A percentile compares a stretch with the other conserved stretches of the same genome.
Evolutionary conservation across 169 alveolate species (phyloP).

Genomic region (Eimeria acervulina): DNA sequence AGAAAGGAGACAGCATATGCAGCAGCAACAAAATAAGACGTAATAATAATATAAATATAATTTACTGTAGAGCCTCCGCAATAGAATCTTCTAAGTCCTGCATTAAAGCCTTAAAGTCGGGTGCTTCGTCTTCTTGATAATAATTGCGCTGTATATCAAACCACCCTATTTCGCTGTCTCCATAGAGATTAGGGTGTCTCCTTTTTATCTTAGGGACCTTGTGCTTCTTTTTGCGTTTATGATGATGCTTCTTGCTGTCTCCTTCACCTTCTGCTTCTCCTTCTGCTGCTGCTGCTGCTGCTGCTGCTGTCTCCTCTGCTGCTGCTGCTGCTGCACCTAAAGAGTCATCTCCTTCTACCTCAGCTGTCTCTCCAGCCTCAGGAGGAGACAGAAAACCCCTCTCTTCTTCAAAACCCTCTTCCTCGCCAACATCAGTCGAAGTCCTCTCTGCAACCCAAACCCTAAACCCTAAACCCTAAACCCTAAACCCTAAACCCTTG

Average conservation of each 20-base stretch:
- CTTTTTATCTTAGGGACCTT: constrained; percentile 50
- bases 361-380: background rate
- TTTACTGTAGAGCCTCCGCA: constrained; percentile 29
- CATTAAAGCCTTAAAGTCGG: constrained; percentile 74
- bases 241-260: background rate
- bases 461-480: background rate
- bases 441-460: background rate
- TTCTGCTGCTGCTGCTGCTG: too few relatives aligned
- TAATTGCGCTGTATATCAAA: constrained; percentile 43
- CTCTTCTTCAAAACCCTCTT: background rate
- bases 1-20: background rate
- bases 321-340: too few relatives aligned
- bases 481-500: background rate
- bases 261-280: background rate
- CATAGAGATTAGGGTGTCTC: constrained; percentile 23
- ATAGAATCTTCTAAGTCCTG: constrained; percentile 57
- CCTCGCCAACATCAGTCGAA: background rate
- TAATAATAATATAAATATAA: too few relatives aligned
- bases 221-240: background rate
- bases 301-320: too few relatives aligned
- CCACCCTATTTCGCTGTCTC: constrained; percentile 13
- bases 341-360: too few relatives aligned
- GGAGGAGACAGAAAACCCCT: background rate
- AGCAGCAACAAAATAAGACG: too few relatives aligned
- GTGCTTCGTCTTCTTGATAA: constrained; percentile 56